A percentile compares a stretch with the other conserved stretches of the same genome.
phyloP scores from a whole-genome alignment of 2,329 filamentous ascomycete species.

The Trichoderma sp. region DNA sequence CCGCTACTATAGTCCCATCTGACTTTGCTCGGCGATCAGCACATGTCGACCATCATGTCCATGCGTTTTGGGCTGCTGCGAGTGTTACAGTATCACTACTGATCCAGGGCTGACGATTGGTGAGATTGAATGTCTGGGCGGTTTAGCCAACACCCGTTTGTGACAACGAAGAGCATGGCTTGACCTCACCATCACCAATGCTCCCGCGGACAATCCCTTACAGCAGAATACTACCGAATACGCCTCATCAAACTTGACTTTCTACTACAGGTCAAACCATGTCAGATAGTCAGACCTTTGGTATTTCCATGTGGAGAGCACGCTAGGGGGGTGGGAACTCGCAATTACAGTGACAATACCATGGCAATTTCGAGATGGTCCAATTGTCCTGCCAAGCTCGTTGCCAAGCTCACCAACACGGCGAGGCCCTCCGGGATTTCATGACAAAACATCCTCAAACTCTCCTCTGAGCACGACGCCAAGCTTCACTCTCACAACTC shows the following conservation, averaged over 20 bases:
- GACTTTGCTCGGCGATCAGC: neutral
- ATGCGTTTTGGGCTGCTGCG: neutral
- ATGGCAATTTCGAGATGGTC: neutral
- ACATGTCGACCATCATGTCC: neutral
- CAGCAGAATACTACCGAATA: neutral
- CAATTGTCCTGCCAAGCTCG: neutral
- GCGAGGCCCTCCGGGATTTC: neutral
- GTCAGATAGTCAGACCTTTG: neutral
- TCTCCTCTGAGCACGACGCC: neutral
- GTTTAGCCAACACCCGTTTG: neutral
- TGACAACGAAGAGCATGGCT: neutral
- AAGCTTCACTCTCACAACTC: neutral
- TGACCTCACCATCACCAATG: neutral
- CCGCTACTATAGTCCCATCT: neutral
- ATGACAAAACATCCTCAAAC: neutral
- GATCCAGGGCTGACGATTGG: no score
- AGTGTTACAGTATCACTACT: no score
- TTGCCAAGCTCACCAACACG: neutral
- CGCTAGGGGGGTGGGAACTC: neutral
- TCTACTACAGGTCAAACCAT: neutral
- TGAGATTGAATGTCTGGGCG: neutral
- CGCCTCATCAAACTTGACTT: neutral
- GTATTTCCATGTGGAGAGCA: neutral
- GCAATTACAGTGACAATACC: neutral
- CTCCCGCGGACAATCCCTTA: neutral